Evolutionary conservation across 1,284 basidiomycete species (phyloP).

Genomic region (Tylopilus orsonianus): DNA sequence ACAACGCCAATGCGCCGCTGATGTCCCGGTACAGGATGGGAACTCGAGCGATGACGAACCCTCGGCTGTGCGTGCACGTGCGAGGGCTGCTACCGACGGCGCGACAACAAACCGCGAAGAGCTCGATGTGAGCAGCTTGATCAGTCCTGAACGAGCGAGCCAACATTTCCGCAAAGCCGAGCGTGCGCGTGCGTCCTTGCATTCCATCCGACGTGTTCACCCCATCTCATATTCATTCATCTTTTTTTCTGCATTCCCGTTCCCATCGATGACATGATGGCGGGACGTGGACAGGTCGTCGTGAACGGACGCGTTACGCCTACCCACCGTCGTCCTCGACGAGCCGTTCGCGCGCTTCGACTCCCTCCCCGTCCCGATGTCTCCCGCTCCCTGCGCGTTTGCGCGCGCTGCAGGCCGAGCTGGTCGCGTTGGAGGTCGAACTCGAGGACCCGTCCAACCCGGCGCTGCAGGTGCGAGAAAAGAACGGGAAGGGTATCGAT

Average conservation of each 20-base stretch:
- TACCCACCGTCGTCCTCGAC: slow-evolving; percentile 61
- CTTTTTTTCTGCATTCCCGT: not conserved
- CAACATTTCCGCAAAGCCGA: slow-evolving; percentile 70
- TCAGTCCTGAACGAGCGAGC: slow-evolving; percentile 59
- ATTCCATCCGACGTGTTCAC: not conserved
- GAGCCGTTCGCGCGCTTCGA: slow-evolving; percentile 30
- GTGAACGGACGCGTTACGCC: slow-evolving; percentile 54
- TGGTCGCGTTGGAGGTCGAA: slow-evolving; percentile 65
- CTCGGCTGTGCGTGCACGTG: slow-evolving; percentile 38
- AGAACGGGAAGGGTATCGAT: slow-evolving; percentile 61
- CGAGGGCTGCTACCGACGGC: slow-evolving; percentile 29
- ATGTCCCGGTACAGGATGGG: slow-evolving; percentile 43
- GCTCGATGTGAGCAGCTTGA: slow-evolving; percentile 49
- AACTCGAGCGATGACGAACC: slow-evolving; percentile 69
- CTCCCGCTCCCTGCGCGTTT: slow-evolving; percentile 62
- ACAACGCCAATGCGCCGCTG: not conserved
- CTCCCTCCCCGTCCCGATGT: slow-evolving; percentile 34
- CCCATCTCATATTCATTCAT: not conserved
- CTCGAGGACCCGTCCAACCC: slow-evolving; percentile 71
- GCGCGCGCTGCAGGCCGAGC: slow-evolving; percentile 60
- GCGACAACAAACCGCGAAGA: slow-evolving; percentile 45
- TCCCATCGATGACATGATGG: not conserved
- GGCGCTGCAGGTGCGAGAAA: slow-evolving; percentile 42
- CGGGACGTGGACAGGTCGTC: slow-evolving; percentile 40
- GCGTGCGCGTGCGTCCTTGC: slow-evolving; percentile 47